phyloP scores from a whole-genome alignment of 2,329 filamentous ascomycete genomes.

The Diaporthe sp. region DNA sequence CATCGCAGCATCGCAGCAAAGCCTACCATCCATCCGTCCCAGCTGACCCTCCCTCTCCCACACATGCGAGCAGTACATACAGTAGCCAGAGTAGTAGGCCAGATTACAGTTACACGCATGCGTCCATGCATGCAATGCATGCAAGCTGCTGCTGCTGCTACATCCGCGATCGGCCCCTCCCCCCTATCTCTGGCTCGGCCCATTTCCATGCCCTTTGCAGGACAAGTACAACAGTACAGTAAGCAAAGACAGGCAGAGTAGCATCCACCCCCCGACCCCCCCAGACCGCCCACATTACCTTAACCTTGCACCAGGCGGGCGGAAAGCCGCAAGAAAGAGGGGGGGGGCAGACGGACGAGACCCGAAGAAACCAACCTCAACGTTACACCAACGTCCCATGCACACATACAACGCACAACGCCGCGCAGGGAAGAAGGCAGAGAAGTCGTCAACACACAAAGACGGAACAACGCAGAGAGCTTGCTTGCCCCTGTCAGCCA shows the following conservation, averaged over 20 bases:
- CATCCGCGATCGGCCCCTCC: conserved; percentile 1
- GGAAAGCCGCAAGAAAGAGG: background rate
- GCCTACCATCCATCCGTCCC: background rate
- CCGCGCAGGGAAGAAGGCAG: background rate
- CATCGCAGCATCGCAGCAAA: background rate
- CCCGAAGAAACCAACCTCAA: background rate
- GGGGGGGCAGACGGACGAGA: too few relatives aligned
- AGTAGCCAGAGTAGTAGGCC: too few relatives aligned
- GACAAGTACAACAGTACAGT: too few relatives aligned
- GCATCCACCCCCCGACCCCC: too few relatives aligned
- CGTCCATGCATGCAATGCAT: background rate
- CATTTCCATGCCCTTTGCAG: too few relatives aligned
- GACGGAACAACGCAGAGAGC: too few relatives aligned
- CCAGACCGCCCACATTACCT: too few relatives aligned
- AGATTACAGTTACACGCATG: conserved; percentile 5
- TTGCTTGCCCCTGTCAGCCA: background rate
- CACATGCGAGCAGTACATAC: background rate
- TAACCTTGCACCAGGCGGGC: too few relatives aligned
- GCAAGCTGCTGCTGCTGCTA: background rate
- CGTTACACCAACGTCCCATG: background rate
- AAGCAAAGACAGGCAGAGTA: too few relatives aligned
- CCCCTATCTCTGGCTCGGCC: background rate
- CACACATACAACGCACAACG: background rate
- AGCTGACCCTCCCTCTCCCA: background rate
- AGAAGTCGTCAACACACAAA: too few relatives aligned